A percentile compares a stretch with the other conserved stretches of the same genome.
Evolutionary conservation across 2,329 filamentous ascomycete genomes (phyloP).

Genomic region (Tricladium varicosporioides): DNA sequence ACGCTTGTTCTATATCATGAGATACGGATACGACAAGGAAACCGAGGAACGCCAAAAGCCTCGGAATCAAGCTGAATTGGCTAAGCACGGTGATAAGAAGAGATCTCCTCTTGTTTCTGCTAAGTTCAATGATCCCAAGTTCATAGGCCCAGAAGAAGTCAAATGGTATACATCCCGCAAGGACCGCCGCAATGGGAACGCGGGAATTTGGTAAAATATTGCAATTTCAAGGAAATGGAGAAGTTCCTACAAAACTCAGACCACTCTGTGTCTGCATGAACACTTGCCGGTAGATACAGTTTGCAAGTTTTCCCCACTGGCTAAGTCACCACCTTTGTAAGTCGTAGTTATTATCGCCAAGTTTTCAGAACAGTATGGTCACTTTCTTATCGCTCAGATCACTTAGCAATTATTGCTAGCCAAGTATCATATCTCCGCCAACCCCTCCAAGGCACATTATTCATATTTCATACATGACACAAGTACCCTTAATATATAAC

Average conservation of each 20-base stretch:
- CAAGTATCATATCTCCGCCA: too few species aligned
- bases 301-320: too few species aligned
- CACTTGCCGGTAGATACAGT: too few species aligned
- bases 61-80: background rate
- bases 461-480: too few species aligned
- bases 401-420: too few species aligned
- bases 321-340: too few species aligned
- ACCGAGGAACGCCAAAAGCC: conserved; percentile 8
- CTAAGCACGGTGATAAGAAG: background rate
- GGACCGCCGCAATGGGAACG: background rate
- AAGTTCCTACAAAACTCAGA: conserved; percentile 9
- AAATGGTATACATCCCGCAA: background rate
- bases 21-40: conserved; percentile 8
- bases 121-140: conserved; percentile 2
- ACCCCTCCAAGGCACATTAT: too few species aligned
- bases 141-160: background rate
- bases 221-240: background rate
- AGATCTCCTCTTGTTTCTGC: conserved; percentile 2
- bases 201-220: background rate
- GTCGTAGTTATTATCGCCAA: too few species aligned
- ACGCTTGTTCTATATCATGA: background rate
- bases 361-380: too few species aligned
- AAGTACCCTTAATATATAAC: too few species aligned
- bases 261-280: too few species aligned
- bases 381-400: too few species aligned